phyloP scores from a whole-genome alignment of 2,329 filamentous ascomycete species.

The Trichoderma endophyticum region DNA sequence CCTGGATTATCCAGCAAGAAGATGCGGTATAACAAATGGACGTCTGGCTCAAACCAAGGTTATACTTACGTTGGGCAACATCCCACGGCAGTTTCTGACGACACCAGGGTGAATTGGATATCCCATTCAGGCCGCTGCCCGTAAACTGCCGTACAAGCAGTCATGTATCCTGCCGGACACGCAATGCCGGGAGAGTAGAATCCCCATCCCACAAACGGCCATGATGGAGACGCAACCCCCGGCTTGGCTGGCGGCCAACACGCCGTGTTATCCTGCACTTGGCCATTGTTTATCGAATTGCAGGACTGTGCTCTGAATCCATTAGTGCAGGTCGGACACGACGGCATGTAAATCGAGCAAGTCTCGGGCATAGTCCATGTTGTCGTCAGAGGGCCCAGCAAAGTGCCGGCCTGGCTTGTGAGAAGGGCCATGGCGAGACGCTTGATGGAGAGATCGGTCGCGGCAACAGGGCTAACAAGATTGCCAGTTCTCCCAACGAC shows the following conservation, averaged over 20 bases:
- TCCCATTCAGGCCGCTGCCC: constrained; percentile 22
- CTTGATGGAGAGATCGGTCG: background rate
- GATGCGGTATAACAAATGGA: background rate
- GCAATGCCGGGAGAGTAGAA: constrained; percentile 36
- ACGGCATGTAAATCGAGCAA: constrained; percentile 23
- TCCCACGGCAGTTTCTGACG: constrained; percentile 32
- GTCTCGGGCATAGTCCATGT: constrained; percentile 23
- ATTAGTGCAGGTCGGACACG: constrained; percentile 24
- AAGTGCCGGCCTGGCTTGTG: constrained; percentile 19
- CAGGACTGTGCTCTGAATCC: constrained; percentile 29
- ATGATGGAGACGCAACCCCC: constrained; percentile 16
- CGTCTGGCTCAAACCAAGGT: background rate
- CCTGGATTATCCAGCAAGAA: background rate
- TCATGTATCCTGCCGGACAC: constrained; percentile 33
- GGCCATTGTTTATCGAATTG: constrained; percentile 17
- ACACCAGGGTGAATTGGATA: constrained; percentile 29
- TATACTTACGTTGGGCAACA: constrained; percentile 33
- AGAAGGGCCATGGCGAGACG: constrained; percentile 18
- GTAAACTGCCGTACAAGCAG: constrained; percentile 31
- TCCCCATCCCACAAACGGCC: constrained; percentile 31
- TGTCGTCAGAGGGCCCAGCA: constrained; percentile 29
- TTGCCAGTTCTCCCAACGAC: background rate
- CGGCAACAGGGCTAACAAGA: background rate
- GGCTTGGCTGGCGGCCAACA: constrained; percentile 31
- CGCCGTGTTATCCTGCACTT: constrained; percentile 24